Evolutionary conservation across 306 rosid genomes (phyloP).

Genomic region (Mimosa pudica): DNA sequence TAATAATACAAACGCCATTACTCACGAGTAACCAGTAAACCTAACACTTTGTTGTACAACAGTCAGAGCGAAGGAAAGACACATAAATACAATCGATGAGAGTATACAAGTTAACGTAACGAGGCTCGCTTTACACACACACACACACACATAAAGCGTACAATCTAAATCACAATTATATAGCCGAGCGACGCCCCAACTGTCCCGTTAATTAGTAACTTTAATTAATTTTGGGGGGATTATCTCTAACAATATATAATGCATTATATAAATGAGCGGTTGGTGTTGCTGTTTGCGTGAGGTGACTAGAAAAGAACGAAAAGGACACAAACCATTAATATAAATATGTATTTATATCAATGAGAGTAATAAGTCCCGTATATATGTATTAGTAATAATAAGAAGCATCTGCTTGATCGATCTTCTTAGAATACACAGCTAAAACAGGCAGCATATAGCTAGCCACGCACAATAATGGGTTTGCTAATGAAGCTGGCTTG

Average conservation of each 20-base stretch:
- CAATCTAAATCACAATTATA: not conserved
- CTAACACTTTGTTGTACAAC: not conserved
- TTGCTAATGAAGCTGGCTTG: not conserved
- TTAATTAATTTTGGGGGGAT: not conserved
- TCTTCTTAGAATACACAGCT: not conserved
- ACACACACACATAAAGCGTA: not conserved
- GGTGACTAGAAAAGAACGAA: not conserved
- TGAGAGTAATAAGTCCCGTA: not conserved
- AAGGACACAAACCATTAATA: not conserved
- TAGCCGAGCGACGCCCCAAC: not conserved
- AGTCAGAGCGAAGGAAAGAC: too few relatives aligned
- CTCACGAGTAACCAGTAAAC: not conserved
- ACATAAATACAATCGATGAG: not conserved
- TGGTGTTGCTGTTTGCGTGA: not conserved
- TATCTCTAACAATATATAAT: not conserved
- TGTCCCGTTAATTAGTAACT: not conserved
- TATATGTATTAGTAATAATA: not conserved
- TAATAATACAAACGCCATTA: not conserved
- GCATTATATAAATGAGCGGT: not conserved
- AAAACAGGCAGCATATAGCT: not conserved
- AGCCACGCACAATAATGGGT: not conserved
- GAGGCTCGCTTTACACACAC: too few relatives aligned
- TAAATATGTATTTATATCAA: not conserved
- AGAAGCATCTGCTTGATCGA: not conserved
- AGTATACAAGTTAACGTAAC: too few relatives aligned